Conservation (phyloP, 2,329 filamentous ascomycete genomes). For the Rosellinia necatrix region DNA sequence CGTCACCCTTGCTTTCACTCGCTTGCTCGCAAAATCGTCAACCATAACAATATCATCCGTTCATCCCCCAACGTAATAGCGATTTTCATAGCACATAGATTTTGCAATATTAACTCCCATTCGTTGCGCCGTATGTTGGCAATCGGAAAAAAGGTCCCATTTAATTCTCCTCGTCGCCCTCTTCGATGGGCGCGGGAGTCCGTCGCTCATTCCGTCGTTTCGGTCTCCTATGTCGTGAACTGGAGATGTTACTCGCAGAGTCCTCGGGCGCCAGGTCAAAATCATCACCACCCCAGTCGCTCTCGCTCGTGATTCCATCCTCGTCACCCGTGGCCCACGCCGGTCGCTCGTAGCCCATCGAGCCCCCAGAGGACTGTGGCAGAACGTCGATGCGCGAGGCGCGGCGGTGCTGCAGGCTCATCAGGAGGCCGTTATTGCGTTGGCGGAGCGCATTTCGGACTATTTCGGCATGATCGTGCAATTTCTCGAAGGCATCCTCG, state of each 20-base stretch:
- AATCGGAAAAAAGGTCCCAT: neutral
- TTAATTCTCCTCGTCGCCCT: conserved; percentile 59
- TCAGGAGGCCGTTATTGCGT: conserved; percentile 76
- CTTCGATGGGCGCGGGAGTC: conserved; percentile 74
- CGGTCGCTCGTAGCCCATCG: conserved; percentile 54
- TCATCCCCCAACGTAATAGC: conserved; percentile 9
- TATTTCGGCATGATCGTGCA: conserved; percentile 83
- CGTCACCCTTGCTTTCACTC: conserved; percentile 11
- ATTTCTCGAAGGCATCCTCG: conserved; percentile 88
- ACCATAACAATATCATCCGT: conserved; percentile 8
- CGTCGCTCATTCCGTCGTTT: conserved; percentile 71
- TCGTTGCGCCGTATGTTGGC: neutral
- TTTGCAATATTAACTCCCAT: neutral
- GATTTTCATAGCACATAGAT: conserved; percentile 4
- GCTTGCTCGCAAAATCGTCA: conserved; percentile 12
- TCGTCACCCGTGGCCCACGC: conserved; percentile 51
- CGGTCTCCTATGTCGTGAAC: conserved; percentile 67
- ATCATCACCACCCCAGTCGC: conserved; percentile 63
- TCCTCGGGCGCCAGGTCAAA: conserved; percentile 73
- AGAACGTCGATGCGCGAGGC: conserved; percentile 58
- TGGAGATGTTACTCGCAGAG: conserved; percentile 79
- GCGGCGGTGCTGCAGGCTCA: conserved; percentile 63
- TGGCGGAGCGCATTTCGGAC: conserved; percentile 81
- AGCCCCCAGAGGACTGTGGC: conserved; percentile 54
- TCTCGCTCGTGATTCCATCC: conserved; percentile 57